phyloP scores from a whole-genome alignment of 176 grass and related monocot species.

The Oryza nivara region DNA sequence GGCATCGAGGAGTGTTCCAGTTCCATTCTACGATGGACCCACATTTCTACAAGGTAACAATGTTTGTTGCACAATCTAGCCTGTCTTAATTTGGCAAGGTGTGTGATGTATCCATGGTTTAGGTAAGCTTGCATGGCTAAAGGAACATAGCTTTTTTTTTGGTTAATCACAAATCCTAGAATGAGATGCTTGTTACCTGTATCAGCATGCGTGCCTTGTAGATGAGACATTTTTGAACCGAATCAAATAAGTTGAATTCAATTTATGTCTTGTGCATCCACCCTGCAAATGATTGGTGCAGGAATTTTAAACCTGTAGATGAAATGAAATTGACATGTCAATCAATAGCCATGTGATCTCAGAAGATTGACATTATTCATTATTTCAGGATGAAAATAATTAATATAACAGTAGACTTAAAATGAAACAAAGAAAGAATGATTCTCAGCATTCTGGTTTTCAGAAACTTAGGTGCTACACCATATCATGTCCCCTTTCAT shows the following conservation, averaged over 20 bases:
- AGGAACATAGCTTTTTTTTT: neutral
- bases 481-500: neutral
- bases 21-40: conserved; percentile 61
- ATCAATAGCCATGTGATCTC: conserved; percentile 13
- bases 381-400: neutral
- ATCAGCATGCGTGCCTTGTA: neutral
- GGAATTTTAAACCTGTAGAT: neutral
- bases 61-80: neutral
- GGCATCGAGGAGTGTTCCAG: conserved; percentile 68
- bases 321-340: conserved; percentile 5
- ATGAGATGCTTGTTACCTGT: neutral
- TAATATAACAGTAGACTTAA: neutral
- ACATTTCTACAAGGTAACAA: conserved; percentile 69
- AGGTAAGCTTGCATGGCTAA: conserved; percentile 2
- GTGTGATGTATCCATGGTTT: neutral
- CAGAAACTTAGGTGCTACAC: neutral
- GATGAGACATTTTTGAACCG: neutral
- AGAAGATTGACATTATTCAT: conserved; percentile 15
- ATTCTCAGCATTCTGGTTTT: conserved; percentile 8
- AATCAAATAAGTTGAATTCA: conserved; percentile 15
- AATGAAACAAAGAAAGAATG: conserved; percentile 4
- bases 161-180: neutral
- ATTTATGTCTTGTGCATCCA: neutral
- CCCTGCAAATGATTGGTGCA: conserved; percentile 9
- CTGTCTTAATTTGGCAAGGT: neutral